Evolutionary conservation across 306 rosid genomes (phyloP).

Genomic region (Vicia sativa): DNA sequence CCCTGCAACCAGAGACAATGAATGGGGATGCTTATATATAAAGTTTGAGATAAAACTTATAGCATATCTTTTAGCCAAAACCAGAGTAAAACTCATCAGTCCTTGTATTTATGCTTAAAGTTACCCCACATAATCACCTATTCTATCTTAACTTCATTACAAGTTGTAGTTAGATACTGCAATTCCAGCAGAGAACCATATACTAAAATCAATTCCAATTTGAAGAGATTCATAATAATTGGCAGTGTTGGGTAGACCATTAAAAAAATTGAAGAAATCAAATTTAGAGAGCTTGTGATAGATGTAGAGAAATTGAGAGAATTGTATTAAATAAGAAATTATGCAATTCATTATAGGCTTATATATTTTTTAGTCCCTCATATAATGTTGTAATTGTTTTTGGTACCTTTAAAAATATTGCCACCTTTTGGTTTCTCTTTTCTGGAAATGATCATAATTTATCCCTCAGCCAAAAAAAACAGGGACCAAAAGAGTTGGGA

Average conservation of each 20-base stretch:
- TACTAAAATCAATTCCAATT: constrained; percentile 27
- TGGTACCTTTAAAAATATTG: neutral
- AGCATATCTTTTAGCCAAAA: constrained; percentile 30
- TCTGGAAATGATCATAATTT: neutral
- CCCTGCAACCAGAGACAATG: constrained; percentile 54
- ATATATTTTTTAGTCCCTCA: neutral
- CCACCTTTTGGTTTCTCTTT: constrained; percentile 6
- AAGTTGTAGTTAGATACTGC: constrained; percentile 20
- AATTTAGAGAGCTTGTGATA: constrained; percentile 8
- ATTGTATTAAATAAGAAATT: neutral
- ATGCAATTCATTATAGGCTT: neutral
- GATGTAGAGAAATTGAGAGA: neutral
- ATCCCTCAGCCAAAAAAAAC: neutral
- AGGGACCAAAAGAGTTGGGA: neutral
- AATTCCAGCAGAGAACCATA: constrained; percentile 30
- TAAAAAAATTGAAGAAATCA: constrained; percentile 9
- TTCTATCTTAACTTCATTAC: constrained; percentile 26
- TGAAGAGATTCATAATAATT: constrained; percentile 20
- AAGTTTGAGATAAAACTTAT: constrained; percentile 20
- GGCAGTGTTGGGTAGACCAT: constrained; percentile 1
- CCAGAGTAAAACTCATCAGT: constrained; percentile 21
- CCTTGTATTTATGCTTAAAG: constrained; percentile 33
- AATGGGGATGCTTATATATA: constrained; percentile 27
- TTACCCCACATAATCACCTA: constrained; percentile 18
- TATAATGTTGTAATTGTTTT: neutral